Evolutionary conservation across 768 basidiomycete genomes (phyloP).

Genomic region (Psilocybe cyanescens): DNA sequence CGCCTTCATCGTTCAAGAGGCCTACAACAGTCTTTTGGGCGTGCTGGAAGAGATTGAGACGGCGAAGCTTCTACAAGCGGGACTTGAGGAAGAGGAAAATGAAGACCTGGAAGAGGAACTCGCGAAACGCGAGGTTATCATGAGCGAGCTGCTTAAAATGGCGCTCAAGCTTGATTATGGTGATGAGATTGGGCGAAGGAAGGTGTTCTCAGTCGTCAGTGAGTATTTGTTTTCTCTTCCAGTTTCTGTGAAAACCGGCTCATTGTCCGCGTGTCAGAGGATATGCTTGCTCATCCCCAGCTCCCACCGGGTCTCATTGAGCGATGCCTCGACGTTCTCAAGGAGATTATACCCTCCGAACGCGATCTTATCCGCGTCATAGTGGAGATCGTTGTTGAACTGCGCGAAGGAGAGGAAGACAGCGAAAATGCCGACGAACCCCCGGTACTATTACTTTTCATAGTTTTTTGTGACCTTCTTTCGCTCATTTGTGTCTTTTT

Average conservation of each 20-base stretch:
- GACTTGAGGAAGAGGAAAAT: constrained; percentile 42
- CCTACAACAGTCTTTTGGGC: constrained; percentile 66
- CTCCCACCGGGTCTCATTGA: constrained; percentile 83
- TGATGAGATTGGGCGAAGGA: constrained; percentile 92
- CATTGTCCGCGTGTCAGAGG: constrained; percentile 47
- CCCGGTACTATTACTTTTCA: constrained; percentile 15
- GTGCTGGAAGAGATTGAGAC: constrained; percentile 45
- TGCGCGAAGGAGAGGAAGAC: constrained; percentile 37
- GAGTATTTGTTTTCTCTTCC: constrained; percentile 35
- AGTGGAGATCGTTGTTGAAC: constrained; percentile 40
- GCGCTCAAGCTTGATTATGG: constrained; percentile 87
- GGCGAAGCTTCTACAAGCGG: constrained; percentile 33
- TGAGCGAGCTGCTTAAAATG: constrained; percentile 81
- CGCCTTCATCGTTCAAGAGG: constrained; percentile 80
- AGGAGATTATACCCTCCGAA: constrained; percentile 82
- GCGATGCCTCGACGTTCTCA: constrained; percentile 83
- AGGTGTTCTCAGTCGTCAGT: constrained; percentile 90
- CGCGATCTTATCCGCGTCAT: constrained; percentile 47
- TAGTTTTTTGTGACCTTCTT: background rate
- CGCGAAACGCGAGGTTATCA: constrained; percentile 69
- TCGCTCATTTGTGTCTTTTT: background rate
- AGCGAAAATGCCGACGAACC: constrained; percentile 26
- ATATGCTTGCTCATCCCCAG: constrained; percentile 85
- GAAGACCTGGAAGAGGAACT: constrained; percentile 61
- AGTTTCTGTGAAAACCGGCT: background rate